Conservation (phyloP, 2,329 filamentous ascomycete genomes). For the Didymella exigua region DNA sequence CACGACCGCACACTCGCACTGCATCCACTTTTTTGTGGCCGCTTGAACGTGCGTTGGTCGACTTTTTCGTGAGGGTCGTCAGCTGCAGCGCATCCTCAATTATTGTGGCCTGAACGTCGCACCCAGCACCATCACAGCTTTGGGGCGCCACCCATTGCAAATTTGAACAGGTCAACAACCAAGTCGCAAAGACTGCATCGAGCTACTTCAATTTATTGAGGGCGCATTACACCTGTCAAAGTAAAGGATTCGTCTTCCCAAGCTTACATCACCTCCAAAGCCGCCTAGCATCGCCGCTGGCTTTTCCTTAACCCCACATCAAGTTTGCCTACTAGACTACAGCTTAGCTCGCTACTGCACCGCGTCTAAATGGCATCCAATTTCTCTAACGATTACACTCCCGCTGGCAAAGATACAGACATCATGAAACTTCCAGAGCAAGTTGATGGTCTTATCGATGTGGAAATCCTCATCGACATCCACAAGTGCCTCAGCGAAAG, state of each 20-base stretch:
- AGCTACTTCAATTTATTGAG: no score
- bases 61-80: background rate
- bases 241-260: background rate
- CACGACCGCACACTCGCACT: background rate
- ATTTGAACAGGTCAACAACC: background rate
- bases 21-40: background rate
- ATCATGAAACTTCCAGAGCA: slow-evolving; percentile 21
- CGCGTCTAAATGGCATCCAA: slow-evolving; percentile 15
- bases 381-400: background rate
- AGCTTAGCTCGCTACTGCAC: background rate
- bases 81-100: slow-evolving; percentile 5
- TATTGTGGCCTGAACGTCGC: slow-evolving; percentile 8
- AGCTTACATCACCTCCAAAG: background rate
- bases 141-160: background rate
- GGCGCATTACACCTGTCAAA: background rate
- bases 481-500: slow-evolving; percentile 29
- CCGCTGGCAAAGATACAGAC: slow-evolving; percentile 8
- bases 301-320: slow-evolving; percentile 13
- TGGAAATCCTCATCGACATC: slow-evolving; percentile 31
- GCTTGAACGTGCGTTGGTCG: background rate
- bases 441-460: slow-evolving; percentile 30
- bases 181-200: background rate
- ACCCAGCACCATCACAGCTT: background rate
- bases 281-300: background rate
- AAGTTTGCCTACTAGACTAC: background rate